A percentile compares a stretch with the other conserved stretches of the same genome.
These are phyloP conservation scores for Fusarium sp. DNA, from an alignment of 2,329 filamentous ascomycete genomes.

Conservation along the genomic window DNA sequence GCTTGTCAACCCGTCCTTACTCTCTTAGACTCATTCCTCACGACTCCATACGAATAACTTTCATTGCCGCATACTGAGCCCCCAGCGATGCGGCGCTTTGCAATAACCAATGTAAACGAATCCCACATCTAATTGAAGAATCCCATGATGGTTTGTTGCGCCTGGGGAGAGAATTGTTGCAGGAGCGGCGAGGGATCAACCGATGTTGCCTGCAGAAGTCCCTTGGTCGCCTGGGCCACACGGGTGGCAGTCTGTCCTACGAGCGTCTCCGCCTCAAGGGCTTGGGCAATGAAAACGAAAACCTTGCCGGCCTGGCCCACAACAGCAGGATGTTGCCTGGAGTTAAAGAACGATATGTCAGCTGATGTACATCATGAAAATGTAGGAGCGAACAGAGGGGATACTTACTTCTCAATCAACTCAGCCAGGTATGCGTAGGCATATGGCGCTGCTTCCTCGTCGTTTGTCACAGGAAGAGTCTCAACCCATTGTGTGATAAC, in stretches of 20 bases:
- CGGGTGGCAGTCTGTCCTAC: conserved; percentile 84
- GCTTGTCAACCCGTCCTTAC: conserved; percentile 29
- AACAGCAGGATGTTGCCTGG: conserved; percentile 86
- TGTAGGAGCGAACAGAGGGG: neutral
- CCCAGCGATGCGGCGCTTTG: conserved; percentile 6
- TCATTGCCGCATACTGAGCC: conserved; percentile 5
- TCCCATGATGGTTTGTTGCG: conserved; percentile 81
- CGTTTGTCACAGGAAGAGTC: conserved; percentile 90
- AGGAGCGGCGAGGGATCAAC: conserved; percentile 82
- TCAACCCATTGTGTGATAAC: conserved; percentile 89
- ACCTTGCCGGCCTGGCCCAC: conserved; percentile 81
- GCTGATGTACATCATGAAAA: conserved; percentile 11
- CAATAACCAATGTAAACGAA: conserved; percentile 9
- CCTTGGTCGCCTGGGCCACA: conserved; percentile 82
- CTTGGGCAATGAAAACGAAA: conserved; percentile 87
- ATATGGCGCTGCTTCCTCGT: conserved; percentile 97
- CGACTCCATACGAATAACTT: conserved; percentile 28
- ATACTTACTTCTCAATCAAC: conserved; percentile 91
- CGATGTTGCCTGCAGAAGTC: conserved; percentile 77
- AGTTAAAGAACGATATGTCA: conserved; percentile 42
- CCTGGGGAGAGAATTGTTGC: conserved; percentile 79
- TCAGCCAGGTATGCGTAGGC: conserved; percentile 93
- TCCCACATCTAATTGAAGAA: conserved; percentile 73
- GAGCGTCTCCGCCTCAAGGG: conserved; percentile 89
- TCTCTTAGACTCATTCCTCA: conserved; percentile 19